Evolutionary conservation across 1,139 yeast genomes (phyloP), one percentile per base, ranked within the genome.

Genomic region (Pichia cactophila): DNA sequence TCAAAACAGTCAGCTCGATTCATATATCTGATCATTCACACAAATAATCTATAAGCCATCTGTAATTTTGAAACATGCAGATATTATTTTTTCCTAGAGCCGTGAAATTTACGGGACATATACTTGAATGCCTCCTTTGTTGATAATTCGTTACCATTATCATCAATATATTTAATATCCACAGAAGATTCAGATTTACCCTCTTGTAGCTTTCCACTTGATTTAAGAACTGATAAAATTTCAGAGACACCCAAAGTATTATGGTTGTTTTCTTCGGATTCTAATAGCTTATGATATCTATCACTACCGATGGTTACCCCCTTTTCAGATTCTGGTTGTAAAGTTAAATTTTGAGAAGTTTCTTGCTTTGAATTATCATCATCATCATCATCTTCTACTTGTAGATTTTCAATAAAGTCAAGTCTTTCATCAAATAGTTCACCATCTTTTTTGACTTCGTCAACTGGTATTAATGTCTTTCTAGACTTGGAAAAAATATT

Each of bases 71-170:
- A 28, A 8, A 28, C 29, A 28, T 10, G 29, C 8, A 4, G 5
- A 8, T 28, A 10, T 28, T 33, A 46, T 26, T 39, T 41, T 42
- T 55, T 57, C 8, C 52, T 58, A 26, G 56, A 58, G 4, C 96
- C 97, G 64, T 92, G 97, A 68, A 88, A 90, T 57, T 83, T 83
- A 57, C 86, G 95, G 1, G 96, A 87, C 49, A 89, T 64, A 53
- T 81, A 80, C 67, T 88, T 90, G 69, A 81, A 90, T 0, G 97
- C 97, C 54, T 85, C 86, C 63, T 86, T 88, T 2, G 82, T 74
- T 43, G 73, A 70, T 47, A 92, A 66, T 26, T 72, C 73, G 45
- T 80, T 73, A 1, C 97, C 97, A 6, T 70, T 63, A 41, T 82
- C 86, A 64, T 90, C 96, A 44, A 73, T 74, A 64, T 89, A 87